A percentile compares a stretch with the other conserved stretches of the same genome.
phyloP scores from a whole-genome alignment of 805 yeast genomes.

The Yamadazyma takamatsuzukensis region DNA sequence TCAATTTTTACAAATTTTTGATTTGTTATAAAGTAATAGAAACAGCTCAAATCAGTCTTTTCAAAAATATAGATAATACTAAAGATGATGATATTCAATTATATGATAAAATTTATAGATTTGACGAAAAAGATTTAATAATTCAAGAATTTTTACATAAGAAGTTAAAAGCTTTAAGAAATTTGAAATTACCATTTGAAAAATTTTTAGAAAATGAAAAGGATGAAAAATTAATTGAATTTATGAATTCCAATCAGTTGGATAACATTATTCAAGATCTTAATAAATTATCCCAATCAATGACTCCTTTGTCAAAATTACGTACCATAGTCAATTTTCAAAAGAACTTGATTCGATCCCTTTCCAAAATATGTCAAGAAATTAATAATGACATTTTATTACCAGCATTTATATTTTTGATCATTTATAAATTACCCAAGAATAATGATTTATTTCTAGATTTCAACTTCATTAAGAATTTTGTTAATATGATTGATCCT shows the following conservation, averaged over 20 bases:
- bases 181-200: conserved; percentile 23
- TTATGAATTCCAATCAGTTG: conserved; percentile 14
- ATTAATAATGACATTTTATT: conserved; percentile 38
- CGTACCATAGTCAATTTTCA: conserved; percentile 27
- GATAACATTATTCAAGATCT: conserved; percentile 2
- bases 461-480: conserved; percentile 34
- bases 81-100: conserved; percentile 27
- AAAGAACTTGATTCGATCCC: conserved; percentile 20
- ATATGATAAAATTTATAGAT: conserved; percentile 37
- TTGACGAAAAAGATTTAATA: conserved; percentile 36
- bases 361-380: conserved; percentile 17
- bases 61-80: conserved; percentile 18
- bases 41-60: conserved; percentile 27
- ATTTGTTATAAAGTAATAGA: conserved; percentile 31
- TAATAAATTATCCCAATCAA: conserved; percentile 13
- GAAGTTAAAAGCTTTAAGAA: conserved; percentile 25
- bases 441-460: conserved; percentile 29
- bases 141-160: conserved; percentile 33
- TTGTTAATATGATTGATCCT: conserved; percentile 31
- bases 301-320: conserved; percentile 34
- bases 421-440: conserved; percentile 23
- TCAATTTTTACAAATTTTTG: conserved; percentile 38
- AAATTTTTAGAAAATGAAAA: conserved; percentile 25
- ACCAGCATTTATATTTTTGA: conserved; percentile 35
- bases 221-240: conserved; percentile 7